Evolutionary conservation across 2,329 filamentous ascomycete genomes (phyloP), one percentile per base, ranked within the genome.

Genomic region (Fusarium sp.): DNA sequence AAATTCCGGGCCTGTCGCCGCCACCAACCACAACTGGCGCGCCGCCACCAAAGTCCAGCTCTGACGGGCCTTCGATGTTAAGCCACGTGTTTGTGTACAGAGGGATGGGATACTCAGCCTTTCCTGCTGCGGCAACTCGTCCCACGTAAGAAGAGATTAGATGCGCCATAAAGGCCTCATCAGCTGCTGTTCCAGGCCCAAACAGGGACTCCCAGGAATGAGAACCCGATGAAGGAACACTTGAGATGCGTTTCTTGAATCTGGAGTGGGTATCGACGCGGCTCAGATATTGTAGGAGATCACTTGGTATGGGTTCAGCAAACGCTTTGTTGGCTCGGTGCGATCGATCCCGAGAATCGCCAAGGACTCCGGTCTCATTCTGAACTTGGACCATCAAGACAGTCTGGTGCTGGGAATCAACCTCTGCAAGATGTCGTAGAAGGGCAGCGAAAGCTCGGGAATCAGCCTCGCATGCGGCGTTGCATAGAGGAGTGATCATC

Each of bases 381-480:
- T 90, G 85, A n/a, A 90, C 87, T 69, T 89, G 87, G 1, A 89
- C 83, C 87, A 89, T 89, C 5, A 89, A 70, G 0, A 89, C 87
- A 0, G 87, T 89, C 6, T 80, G 82, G 48, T 88, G 81, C 17
- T 82, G 76, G 4, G 78, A 79, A 51, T 89, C 87, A 9, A 88
- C 75, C 6, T 85, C 78, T 12, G 83, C 82, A 0, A 84, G 60
- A 52, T 84, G 79, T 2, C 48, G 60, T 72, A 82, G 80, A 12
- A 83, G 68, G 15, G 75, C 76, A 1, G 77, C 71, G 38, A 83
- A 83, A 0, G 82, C 82, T 8, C 67, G 69, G 1, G 76, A 72
- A 54, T 83, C 82, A 3, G 82, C 82, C 14, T 73, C 59, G 51
- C 80, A 81, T 0, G 73, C 77, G 9, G 79, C 79, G 1, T 78